Base-by-base conservation (phyloP, 2,329 filamentous ascomycete genomes). In the Aspergillus latus region DNA sequence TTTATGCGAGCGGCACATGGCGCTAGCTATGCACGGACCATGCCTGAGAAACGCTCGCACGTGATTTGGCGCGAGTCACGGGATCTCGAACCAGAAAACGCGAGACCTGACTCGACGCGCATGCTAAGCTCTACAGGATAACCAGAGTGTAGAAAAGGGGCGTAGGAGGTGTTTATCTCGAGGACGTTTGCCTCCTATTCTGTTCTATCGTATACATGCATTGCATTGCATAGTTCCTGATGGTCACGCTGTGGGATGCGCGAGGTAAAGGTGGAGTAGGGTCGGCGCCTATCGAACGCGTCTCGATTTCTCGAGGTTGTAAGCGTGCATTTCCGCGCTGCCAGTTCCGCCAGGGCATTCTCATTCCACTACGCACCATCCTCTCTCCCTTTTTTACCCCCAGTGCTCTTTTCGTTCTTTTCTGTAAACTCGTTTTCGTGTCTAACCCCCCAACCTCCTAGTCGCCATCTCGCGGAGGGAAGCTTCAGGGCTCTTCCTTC, bases 261-360 rank as follows among this genome's bases (percentile, higher is more conserved):
- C 60, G 62, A 59, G 51, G 49, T 21, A 21, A 50, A 56, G 59
- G 68, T 72, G 69, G 67, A 71, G 66, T 60, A 67, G 71, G 62
- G 64, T 63, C 65, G 69, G 69, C 69, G 70, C 63, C 69, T 72
- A 71, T 70, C 64, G 69, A 72, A 73, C 70, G 70, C 70, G 70
- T 73, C 70, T 72, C 68, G 65, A 68, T 34, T 37, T 47, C 44
- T 47, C 29, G 29, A 47, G 44, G 54, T 57, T 71, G 68, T 68
- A 72, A 71, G 69, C 70, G 70, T 72, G 70, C 70, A 70, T 71
- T 72, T 72, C 69, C 70, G 69, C 70, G 69, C 68, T 60, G 65
- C 67, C 66, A 67, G 66, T 61, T 67, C 66, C 66, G 68, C 62
- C 52, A 50, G 59, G 62, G 59, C 68, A 71, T 72, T 71, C 69